Evolutionary conservation across 305 asterid species (phyloP), one percentile per base, ranked within the genome.

Genomic region (Plantago coronopus): DNA sequence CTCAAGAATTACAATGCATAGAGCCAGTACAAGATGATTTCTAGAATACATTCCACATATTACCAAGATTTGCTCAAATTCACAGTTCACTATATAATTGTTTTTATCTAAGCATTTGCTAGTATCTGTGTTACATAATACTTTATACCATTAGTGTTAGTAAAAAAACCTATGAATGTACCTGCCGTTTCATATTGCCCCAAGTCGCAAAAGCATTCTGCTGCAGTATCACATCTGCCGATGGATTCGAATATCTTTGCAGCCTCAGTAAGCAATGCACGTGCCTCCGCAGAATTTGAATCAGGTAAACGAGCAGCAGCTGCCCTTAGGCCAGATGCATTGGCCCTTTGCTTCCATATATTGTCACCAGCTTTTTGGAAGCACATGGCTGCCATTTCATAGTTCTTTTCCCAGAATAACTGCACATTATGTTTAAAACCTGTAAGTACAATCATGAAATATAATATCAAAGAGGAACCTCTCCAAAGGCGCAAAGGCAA

Each of bases 371-470:
- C 87, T 66, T 72, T 85, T 54, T 79, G 86, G 29, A 87, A 87
- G 74, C 96, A 88, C 78, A 69, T 67, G 3, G 74, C 69, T 23
- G 96, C 86, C 89, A 85, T 81, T 69, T 74, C 87, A 65, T 76
- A 88, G 57, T 85, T 76, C 31, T 76, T 78, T 43, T 79, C 91
- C 94, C 83, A 76, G 50, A 78, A 72, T 17, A 88, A 84, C 96
- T 85, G 80, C 70, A 65, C 59, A 70, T 45, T 12, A 65, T 14
- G 40, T 17, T 37, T 7, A 5, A 10, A 57, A 51, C 34, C 15
- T n/a, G 42, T 42, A 10, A 3, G 18, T 43, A 58, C 17, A 54
- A 16, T 17, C 40, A 54, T 0, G 18, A 15, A 59, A 16, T 27
- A 4, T 56, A 71, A 53, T 5, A 25, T 5, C 5, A 15, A 23